Base-by-base conservation (phyloP, 441 rosid genomes). In the Pelargonium australe region DNA sequence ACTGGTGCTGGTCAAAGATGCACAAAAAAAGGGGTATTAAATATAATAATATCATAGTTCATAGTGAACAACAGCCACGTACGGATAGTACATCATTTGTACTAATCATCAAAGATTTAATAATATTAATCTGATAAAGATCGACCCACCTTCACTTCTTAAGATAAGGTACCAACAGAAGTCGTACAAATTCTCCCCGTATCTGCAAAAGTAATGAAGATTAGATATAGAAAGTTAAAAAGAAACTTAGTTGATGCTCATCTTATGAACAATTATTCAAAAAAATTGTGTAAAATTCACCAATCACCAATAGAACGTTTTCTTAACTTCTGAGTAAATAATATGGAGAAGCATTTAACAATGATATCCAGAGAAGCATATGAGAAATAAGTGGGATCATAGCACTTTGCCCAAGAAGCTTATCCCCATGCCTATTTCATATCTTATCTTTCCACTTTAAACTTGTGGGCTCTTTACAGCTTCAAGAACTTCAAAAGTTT, bases 351-450 rank as follows among this genome's bases (percentile, higher is more conserved):
- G 63, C 63, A 58, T 5, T 58, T 58, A 58, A 58, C 63, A 58
- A 58, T 20, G 19, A 58, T 58, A 58, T 58, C 3, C 13, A 58
- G 25, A 19, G 37, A 34, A 34, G 63, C 31, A 71, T 58, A 49
- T 31, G 64, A 60, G 37, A 65, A 34, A 65, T 17, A 69, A 77
- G 86, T 76, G 80, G 78, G 71, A 47, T 51, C 51, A 64, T 75
- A 82, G 84, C 92, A 86, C 90, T 84, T 64, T 71, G 83, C 78
- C 89, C 89, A 73, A 86, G 81, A 80, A 78, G 76, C 88, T 81
- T 81, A 83, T 88, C 88, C 69, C 91, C 87, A 80, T 82, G 80
- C 83, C 83, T 75, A 41, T 68, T 58, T 58, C 31, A 81, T 81
- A 84, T 84, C 92, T 87, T 83, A 88, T 87, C 92, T 77, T 73